Conservation (phyloP, 2,329 filamentous ascomycete species). For the Juglanconis oblonga region DNA sequence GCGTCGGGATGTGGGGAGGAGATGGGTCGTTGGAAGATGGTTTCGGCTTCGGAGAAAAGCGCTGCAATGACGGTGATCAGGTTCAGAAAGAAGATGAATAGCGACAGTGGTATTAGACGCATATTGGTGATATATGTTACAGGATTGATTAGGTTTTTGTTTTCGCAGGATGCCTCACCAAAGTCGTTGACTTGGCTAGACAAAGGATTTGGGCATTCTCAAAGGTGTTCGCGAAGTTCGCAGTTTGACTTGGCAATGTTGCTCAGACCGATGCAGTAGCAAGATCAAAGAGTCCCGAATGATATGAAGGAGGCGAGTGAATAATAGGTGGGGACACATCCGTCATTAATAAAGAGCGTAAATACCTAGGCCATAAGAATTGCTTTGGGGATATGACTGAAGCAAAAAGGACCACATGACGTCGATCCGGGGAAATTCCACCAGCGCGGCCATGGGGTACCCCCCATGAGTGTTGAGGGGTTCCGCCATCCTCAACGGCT, state of each 20-base stretch:
- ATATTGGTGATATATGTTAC: slow-evolving; percentile 5
- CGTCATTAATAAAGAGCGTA: neutral
- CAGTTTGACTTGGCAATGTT: neutral
- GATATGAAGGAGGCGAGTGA: neutral
- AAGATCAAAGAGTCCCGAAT: neutral
- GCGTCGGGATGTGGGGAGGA: neutral
- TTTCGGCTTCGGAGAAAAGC: neutral
- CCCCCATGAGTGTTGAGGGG: no score
- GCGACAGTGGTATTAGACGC: slow-evolving; percentile 4
- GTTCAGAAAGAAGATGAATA: neutral
- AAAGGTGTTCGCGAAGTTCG: neutral
- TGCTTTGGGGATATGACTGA: neutral
- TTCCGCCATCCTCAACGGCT: neutral
- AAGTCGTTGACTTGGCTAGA: slow-evolving; percentile 13
- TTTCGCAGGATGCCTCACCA: neutral
- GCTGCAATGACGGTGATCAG: slow-evolving; percentile 2
- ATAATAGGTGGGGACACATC: neutral
- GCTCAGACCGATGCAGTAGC: neutral
- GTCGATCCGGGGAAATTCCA: slow-evolving; percentile 3
- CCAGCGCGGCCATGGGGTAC: no score
- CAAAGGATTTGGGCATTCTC: slow-evolving; percentile 8
- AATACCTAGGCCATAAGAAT: neutral
- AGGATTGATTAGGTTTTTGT: neutral
- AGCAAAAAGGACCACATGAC: slow-evolving; percentile 13
- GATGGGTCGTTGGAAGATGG: slow-evolving; percentile 6